Evolutionary conservation across 2,329 filamentous ascomycete species (phyloP).

Genomic region (Verticillium nonalfalfae): DNA sequence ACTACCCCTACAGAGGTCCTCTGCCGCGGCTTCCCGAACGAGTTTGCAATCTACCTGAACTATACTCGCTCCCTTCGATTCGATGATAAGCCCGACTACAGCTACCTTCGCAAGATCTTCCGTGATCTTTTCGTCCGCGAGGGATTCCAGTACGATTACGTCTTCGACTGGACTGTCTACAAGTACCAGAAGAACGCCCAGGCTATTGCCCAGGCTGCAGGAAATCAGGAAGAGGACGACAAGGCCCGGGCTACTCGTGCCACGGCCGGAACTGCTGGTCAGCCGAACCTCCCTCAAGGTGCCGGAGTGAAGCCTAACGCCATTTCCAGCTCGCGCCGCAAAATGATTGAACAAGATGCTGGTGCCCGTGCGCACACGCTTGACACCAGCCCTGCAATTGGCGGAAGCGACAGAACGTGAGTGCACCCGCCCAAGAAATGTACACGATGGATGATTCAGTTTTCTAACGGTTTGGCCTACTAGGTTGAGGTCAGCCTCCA

Average conservation of each 20-base stretch:
- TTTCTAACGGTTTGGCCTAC: conserved; percentile 10
- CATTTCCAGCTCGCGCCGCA: conserved; percentile 72
- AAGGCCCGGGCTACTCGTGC: conserved; percentile 65
- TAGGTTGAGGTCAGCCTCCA: conserved; percentile 80
- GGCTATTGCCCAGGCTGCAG: conserved; percentile 70
- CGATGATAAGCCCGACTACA: conserved; percentile 72
- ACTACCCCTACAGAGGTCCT: conserved; percentile 63
- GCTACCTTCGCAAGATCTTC: conserved; percentile 71
- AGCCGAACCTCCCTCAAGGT: conserved; percentile 45
- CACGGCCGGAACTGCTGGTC: conserved; percentile 57
- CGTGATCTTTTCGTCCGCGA: conserved; percentile 64
- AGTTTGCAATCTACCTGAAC: conserved; percentile 71
- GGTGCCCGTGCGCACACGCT: conserved; percentile 52
- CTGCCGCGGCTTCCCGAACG: conserved; percentile 68
- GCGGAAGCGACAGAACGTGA: conserved; percentile 93
- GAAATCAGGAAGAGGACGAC: conserved; percentile 67
- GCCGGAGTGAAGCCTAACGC: conserved; percentile 64
- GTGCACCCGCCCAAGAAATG: conserved; percentile 43
- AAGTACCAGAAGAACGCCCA: conserved; percentile 99
- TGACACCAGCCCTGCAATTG: conserved; percentile 68
- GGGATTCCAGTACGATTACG: conserved; percentile 72
- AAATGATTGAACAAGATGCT: conserved; percentile 67
- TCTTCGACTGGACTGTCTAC: conserved; percentile 90
- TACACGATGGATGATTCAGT: no score
- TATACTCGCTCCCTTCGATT: conserved; percentile 69